Conservation (phyloP, 305 asterid species). For the Fraxinus xanthoxyloides region DNA sequence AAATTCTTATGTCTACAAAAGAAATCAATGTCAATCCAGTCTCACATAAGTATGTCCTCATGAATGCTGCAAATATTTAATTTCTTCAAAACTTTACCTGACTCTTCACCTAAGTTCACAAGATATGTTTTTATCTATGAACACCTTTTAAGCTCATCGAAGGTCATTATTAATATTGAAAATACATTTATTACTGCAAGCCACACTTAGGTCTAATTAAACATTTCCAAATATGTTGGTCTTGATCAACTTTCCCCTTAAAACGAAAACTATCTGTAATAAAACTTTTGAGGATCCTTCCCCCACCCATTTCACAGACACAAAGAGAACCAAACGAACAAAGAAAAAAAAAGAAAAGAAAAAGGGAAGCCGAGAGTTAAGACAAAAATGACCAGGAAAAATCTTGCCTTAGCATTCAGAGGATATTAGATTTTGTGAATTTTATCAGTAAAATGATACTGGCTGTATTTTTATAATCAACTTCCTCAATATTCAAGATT, state of each 20-base stretch:
- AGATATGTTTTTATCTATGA: neutral
- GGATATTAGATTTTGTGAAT: neutral
- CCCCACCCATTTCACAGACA: neutral
- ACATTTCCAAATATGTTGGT: neutral
- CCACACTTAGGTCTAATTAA: neutral
- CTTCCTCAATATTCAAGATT: neutral
- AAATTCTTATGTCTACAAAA: neutral
- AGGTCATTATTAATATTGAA: neutral
- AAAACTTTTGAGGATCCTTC: neutral
- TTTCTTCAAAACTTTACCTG: neutral
- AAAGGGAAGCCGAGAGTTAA: neutral
- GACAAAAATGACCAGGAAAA: neutral
- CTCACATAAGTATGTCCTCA: neutral
- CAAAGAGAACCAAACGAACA: neutral
- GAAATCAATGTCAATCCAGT: neutral
- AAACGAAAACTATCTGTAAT: neutral
- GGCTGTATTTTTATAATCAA: neutral
- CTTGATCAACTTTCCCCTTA: neutral
- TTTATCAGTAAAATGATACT: neutral
- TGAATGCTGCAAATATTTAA: neutral
- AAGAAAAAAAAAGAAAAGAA: too few relatives aligned
- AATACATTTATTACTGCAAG: neutral
- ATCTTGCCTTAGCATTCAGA: neutral
- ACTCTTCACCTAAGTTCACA: neutral
- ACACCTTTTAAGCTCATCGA: neutral